A percentile compares a stretch with the other conserved stretches of the same genome.
Conservation (phyloP, 257 asterid genomes). For the Plantago ovata region DNA sequence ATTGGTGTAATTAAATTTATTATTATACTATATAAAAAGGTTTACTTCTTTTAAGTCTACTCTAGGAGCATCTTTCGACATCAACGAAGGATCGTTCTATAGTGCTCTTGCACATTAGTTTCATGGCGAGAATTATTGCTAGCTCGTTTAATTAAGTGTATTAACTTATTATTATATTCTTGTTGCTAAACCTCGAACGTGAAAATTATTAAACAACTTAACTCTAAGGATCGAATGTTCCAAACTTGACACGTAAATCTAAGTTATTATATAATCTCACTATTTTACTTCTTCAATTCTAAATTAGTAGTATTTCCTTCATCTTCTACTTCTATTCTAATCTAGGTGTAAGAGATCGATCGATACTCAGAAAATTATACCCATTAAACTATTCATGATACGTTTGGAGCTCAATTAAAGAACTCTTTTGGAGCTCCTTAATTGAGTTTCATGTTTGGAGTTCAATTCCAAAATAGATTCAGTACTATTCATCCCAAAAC, state of each 20-base stretch:
- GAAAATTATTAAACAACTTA: conserved; percentile 25
- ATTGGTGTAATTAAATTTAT: no score
- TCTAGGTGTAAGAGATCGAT: no score
- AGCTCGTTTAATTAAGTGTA: conserved; percentile 5
- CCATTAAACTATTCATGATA: no score
- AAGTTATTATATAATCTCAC: neutral
- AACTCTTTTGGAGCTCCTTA: no score
- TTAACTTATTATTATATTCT: conserved; percentile 22
- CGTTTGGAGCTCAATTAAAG: no score
- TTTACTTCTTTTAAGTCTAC: conserved; percentile 12
- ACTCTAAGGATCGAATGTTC: conserved; percentile 22
- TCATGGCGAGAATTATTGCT: conserved; percentile 24
- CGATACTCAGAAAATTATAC: no score
- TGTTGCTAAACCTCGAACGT: conserved; percentile 23
- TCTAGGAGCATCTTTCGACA: conserved; percentile 31
- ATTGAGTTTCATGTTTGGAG: no score
- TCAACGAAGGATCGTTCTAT: conserved; percentile 16
- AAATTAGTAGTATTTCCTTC: neutral
- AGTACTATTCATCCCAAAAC: no score
- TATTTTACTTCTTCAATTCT: neutral
- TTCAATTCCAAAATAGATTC: neutral
- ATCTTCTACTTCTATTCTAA: no score
- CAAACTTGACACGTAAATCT: conserved; percentile 21
- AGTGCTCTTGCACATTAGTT: neutral
- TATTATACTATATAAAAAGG: conserved; percentile 2